These are phyloP conservation scores for Sporisorium reilianum DNA, from an alignment of 1,284 basidiomycete species.

Conservation along the genomic window DNA sequence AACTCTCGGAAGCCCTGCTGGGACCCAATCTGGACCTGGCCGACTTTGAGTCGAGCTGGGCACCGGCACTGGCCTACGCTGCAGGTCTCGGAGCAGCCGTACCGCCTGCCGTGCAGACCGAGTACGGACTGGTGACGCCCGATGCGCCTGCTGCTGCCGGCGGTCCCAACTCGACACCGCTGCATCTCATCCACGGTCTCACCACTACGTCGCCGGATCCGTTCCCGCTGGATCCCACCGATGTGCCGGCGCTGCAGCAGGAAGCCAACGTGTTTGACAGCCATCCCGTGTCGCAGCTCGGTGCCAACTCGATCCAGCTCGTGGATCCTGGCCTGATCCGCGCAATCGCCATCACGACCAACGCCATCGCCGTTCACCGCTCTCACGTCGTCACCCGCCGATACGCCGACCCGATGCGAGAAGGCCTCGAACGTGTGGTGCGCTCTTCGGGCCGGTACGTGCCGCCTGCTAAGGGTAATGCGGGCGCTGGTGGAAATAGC, in stretches of 20 bases:
- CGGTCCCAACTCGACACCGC: conserved; percentile 66
- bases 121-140: conserved; percentile 40
- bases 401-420: conserved; percentile 65
- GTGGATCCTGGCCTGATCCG: conserved; percentile 64
- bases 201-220: conserved; percentile 59
- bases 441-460: conserved; percentile 45
- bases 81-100: conserved; percentile 51
- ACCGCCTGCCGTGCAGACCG: conserved; percentile 30
- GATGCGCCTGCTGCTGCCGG: conserved; percentile 40
- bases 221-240: conserved; percentile 64
- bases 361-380: conserved; percentile 61
- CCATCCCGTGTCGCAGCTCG: conserved; percentile 20
- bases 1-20: conserved; percentile 57
- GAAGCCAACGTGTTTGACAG: conserved; percentile 37
- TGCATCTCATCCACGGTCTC: conserved; percentile 67
- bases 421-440: conserved; percentile 56
- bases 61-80: conserved; percentile 57
- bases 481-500: not conserved
- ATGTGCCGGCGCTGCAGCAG: conserved; percentile 57
- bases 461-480: not conserved
- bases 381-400: conserved; percentile 64
- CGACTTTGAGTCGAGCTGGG: conserved; percentile 64
- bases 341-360: conserved; percentile 64
- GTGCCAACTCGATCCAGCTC: conserved; percentile 31
- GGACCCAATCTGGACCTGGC: conserved; percentile 59